These are phyloP conservation scores for Irpex sp. DNA, from an alignment of 1,284 basidiomycete species.

Conservation along the genomic window DNA sequence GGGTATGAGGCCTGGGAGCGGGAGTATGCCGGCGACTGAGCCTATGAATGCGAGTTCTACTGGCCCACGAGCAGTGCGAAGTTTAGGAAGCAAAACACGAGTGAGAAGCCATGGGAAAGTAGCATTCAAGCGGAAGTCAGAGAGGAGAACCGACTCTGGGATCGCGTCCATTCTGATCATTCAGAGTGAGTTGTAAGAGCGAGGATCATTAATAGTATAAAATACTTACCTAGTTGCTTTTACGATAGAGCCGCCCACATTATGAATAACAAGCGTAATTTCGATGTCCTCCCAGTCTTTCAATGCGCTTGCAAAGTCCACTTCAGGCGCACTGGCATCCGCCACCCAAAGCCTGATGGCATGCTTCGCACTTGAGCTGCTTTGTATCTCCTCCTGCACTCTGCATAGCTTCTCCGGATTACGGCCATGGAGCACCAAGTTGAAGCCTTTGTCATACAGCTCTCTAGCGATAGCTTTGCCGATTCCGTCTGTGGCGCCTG, in stretches of 20 bases:
- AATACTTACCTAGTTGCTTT: background rate
- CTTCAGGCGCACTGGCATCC: slow-evolving; percentile 1
- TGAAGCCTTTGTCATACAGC: slow-evolving; percentile 8
- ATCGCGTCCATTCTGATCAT: slow-evolving; percentile 4
- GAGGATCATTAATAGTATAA: background rate
- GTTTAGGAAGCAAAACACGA: slow-evolving; percentile 7
- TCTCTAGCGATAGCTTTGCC: slow-evolving; percentile 6
- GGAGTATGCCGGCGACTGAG: slow-evolving; percentile 1
- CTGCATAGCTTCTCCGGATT: slow-evolving; percentile 5
- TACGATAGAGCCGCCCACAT: slow-evolving; percentile 2
- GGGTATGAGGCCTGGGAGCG: slow-evolving; percentile 2
- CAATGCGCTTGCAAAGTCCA: slow-evolving; percentile 5
- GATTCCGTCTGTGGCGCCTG: slow-evolving; percentile 10
- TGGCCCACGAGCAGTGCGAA: slow-evolving; percentile 6
- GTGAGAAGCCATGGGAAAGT: slow-evolving; percentile 7
- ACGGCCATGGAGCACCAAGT: slow-evolving; percentile 9
- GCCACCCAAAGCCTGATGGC: slow-evolving; percentile 3
- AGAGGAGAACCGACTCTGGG: slow-evolving; percentile 2
- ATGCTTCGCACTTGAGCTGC: background rate
- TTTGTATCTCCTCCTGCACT: slow-evolving; percentile 3
- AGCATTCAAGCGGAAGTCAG: slow-evolving; percentile 2
- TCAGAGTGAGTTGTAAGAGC: background rate
- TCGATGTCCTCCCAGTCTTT: slow-evolving; percentile 4
- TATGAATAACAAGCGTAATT: slow-evolving; percentile 10
- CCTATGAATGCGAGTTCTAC: slow-evolving; percentile 8